These are phyloP conservation scores for Knoxdaviesia capensis DNA, from an alignment of 2,329 filamentous ascomycete genomes.

Conservation along the genomic window DNA sequence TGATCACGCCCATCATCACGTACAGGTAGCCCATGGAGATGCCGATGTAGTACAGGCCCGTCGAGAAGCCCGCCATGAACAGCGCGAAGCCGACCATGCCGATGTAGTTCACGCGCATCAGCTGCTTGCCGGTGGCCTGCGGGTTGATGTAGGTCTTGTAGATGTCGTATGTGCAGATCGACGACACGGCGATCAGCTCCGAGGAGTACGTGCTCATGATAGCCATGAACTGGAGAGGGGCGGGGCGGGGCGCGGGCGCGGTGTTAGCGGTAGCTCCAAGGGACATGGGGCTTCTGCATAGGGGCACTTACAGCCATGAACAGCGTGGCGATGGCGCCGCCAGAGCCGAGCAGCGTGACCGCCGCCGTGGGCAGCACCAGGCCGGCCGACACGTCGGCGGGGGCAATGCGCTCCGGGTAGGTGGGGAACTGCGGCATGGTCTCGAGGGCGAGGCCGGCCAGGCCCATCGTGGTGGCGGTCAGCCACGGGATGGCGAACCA, in stretches of 20 bases:
- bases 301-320: slow-evolving; percentile 31
- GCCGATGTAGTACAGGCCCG: slow-evolving; percentile 44
- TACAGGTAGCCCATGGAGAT: slow-evolving; percentile 69
- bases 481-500: slow-evolving; percentile 81
- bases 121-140: slow-evolving; percentile 41
- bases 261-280: neutral
- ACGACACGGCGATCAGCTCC: slow-evolving; percentile 62
- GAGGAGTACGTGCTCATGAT: slow-evolving; percentile 61
- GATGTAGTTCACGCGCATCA: slow-evolving; percentile 56
- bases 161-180: slow-evolving; percentile 63
- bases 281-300: neutral
- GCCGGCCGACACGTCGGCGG: slow-evolving; percentile 51
- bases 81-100: slow-evolving; percentile 48
- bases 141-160: slow-evolving; percentile 71
- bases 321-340: slow-evolving; percentile 53
- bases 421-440: slow-evolving; percentile 46
- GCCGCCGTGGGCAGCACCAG: slow-evolving; percentile 61
- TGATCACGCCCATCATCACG: slow-evolving; percentile 68
- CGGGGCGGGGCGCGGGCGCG: no score
- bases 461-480: slow-evolving; percentile 63
- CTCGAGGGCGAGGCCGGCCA: slow-evolving; percentile 57
- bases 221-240: slow-evolving; percentile 42
- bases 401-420: slow-evolving; percentile 46
- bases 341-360: slow-evolving; percentile 56
- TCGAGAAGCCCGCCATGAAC: slow-evolving; percentile 55